Evolutionary conservation across 225 moss, liverwort and hornwort species (phyloP).

Genomic region (Polytrichum commune): DNA sequence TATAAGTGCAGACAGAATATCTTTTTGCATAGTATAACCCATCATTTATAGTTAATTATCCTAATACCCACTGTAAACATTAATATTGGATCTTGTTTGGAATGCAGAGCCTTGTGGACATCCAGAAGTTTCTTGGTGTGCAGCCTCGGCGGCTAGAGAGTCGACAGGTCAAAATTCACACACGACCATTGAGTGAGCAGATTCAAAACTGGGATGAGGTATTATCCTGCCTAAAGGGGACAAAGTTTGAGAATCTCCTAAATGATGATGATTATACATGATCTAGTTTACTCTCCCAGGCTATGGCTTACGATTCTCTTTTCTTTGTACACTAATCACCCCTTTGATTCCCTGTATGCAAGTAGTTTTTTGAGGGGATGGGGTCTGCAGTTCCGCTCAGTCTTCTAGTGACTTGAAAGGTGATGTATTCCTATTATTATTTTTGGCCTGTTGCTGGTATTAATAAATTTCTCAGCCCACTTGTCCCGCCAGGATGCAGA

Average conservation of each 20-base stretch:
- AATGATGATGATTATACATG: slow-evolving; percentile 45
- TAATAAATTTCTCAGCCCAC: neutral
- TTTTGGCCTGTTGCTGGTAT: neutral
- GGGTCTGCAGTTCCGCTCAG: neutral
- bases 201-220: slow-evolving; percentile 94
- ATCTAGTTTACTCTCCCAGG: neutral
- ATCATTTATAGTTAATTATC: too few species aligned
- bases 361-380: neutral
- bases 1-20: too few species aligned
- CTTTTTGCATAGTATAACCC: too few species aligned
- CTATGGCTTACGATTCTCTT: neutral
- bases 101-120: slow-evolving; percentile 57
- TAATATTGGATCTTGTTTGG: neutral
- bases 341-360: neutral
- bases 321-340: slow-evolving; percentile 21
- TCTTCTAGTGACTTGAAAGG: neutral
- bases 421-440: slow-evolving; percentile 5
- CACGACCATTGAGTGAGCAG: slow-evolving; percentile 70
- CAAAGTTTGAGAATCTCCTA: slow-evolving; percentile 66
- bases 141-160: slow-evolving; percentile 61
- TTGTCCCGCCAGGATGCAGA: neutral
- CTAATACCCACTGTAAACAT: neutral
- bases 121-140: slow-evolving; percentile 83
- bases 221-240: slow-evolving; percentile 57
- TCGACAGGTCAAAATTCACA: slow-evolving; percentile 94